phyloP scores from a whole-genome alignment of 1,284 basidiomycete genomes.

The Tremellales sp. region DNA sequence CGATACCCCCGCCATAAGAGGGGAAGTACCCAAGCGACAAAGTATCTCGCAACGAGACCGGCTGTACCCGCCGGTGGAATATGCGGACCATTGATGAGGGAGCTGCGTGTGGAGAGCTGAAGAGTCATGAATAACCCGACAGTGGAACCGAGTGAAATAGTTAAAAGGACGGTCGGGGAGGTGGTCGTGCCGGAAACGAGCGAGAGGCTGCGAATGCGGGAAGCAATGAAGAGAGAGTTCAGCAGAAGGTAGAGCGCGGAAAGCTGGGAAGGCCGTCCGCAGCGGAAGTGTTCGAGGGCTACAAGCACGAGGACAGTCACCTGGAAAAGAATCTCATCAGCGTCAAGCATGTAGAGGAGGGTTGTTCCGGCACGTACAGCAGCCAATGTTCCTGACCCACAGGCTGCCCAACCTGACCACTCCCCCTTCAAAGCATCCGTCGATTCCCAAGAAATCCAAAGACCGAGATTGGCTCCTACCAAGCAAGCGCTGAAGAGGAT shows the following conservation, averaged over 20 bases:
- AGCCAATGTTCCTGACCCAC: constrained; percentile 6
- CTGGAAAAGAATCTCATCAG: not conserved
- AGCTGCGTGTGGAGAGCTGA: constrained; percentile 13
- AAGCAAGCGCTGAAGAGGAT: not conserved
- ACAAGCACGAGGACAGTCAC: constrained; percentile 1
- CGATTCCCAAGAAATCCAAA: constrained; percentile 5
- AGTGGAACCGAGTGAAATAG: constrained; percentile 4
- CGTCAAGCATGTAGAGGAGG: too few species aligned
- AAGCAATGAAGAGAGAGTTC: constrained; percentile 9
- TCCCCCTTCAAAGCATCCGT: not conserved
- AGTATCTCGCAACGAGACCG: constrained; percentile 15
- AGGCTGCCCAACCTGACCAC: constrained; percentile 9
- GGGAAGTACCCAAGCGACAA: constrained; percentile 16
- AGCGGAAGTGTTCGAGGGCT: constrained; percentile 9
- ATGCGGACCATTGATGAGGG: constrained; percentile 6
- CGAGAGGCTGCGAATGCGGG: constrained; percentile 9
- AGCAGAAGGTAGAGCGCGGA: constrained; percentile 18
- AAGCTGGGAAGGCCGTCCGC: constrained; percentile 12
- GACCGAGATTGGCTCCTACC: constrained; percentile 2
- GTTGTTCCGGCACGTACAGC: too few species aligned
- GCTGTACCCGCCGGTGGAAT: constrained; percentile 11
- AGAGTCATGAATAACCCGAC: constrained; percentile 12
- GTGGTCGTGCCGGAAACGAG: not conserved
- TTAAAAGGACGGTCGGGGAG: constrained; percentile 1
- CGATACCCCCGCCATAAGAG: constrained; percentile 16